Conservation (phyloP, 306 rosid genomes). For the Cicer bijugum region DNA sequence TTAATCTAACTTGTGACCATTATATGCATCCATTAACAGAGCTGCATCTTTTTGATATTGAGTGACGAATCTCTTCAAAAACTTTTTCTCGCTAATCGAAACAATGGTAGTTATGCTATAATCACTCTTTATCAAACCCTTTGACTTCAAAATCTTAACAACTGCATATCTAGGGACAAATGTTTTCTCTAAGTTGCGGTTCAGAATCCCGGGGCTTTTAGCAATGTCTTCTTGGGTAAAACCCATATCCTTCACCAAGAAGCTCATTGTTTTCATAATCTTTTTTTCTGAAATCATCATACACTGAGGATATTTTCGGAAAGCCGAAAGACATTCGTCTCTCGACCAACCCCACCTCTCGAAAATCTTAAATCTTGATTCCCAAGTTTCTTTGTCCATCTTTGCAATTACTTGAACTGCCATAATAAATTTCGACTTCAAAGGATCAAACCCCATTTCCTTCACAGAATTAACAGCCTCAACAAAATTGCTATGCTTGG, state of each 20-base stretch:
- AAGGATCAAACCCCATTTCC: not conserved
- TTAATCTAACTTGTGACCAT: not conserved
- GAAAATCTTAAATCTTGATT: not conserved
- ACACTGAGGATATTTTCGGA: not conserved
- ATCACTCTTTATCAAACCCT: constrained; percentile 34
- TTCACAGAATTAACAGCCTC: not conserved
- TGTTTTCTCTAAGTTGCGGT: constrained; percentile 46
- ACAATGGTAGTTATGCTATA: not conserved
- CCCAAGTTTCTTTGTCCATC: not conserved
- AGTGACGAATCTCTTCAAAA: constrained; percentile 33
- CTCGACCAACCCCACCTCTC: not conserved
- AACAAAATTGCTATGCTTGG: not conserved
- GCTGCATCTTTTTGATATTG: constrained; percentile 11
- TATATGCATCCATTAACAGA: constrained; percentile 4
- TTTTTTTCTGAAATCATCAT: not conserved
- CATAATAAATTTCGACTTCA: not conserved
- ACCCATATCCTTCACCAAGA: not conserved
- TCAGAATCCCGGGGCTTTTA: not conserved
- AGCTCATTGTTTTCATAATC: not conserved
- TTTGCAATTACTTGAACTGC: not conserved
- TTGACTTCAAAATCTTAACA: constrained; percentile 39
- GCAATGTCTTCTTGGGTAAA: constrained; percentile 15
- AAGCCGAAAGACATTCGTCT: not conserved
- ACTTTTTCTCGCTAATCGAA: not conserved
- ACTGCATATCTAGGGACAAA: constrained; percentile 56